A percentile compares a stretch with the other conserved stretches of the same genome.
phyloP scores from a whole-genome alignment of 169 alveolate genomes.

The Neospora caninum region DNA sequence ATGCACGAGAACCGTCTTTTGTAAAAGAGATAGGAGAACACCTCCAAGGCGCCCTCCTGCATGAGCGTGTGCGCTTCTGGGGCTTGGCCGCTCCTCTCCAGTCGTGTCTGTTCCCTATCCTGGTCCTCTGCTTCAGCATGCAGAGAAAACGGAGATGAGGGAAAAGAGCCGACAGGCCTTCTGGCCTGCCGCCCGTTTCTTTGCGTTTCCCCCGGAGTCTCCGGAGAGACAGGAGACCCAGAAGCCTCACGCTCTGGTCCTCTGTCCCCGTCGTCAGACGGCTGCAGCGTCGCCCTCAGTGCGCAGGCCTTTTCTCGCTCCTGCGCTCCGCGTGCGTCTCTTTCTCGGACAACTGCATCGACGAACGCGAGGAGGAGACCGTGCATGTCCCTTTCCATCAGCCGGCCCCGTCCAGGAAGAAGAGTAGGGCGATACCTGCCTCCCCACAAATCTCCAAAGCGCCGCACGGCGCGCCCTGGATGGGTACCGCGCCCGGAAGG shows the following conservation, averaged over 20 bases:
- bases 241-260: too few relatives aligned
- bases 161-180: too few relatives aligned
- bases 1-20: conserved; percentile 4
- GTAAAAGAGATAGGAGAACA: conserved; percentile 10
- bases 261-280: too few relatives aligned
- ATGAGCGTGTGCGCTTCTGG: not conserved
- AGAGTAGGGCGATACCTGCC: conserved; percentile 27
- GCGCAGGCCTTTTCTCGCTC: not conserved
- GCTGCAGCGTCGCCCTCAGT: not conserved
- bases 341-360: not conserved
- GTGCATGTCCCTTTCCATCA: conserved; percentile 23
- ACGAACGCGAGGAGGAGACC: not conserved
- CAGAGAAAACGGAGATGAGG: not conserved
- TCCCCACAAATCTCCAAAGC: conserved; percentile 14
- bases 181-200: not conserved
- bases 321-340: not conserved
- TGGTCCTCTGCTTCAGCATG: not conserved
- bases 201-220: not conserved
- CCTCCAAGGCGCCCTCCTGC: conserved; percentile 27
- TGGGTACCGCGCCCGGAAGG: not conserved
- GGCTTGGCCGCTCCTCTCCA: not conserved
- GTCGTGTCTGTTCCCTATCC: not conserved
- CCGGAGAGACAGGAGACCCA: not conserved
- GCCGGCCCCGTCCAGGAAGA: conserved; percentile 1
- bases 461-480: not conserved